Base-by-base conservation (phyloP, 208 protist species). In the Trypanosoma platydactyli region DNA sequence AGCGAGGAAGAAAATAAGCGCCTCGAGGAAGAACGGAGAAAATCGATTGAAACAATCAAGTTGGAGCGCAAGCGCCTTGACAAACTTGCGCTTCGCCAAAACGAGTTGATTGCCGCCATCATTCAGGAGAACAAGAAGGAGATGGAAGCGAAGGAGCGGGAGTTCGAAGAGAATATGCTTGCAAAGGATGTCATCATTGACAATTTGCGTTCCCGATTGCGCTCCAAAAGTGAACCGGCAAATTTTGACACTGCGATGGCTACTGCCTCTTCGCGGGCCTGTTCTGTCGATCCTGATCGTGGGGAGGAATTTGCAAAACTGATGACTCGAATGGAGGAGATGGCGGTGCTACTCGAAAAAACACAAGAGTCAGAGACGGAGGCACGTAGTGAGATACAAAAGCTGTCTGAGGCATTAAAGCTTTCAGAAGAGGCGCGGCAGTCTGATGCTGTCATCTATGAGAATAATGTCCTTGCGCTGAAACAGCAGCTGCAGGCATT, bases 111-210 rank as follows among this genome's bases (percentile, higher is more conserved):
- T 64, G 81, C 84, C 16, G 88, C 88, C 49, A 90, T 94, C 41
- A 77, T 89, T 13, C 84, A 91, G 40, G 88, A 91, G 53, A 90
- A 94, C 66, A 89, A 91, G 60, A 90, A 87, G 56, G 84, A 94
- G 72, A 90, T 84, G 76, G 84, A 94, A 64, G 84, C 84, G 20
- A 90, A 88, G 77, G 88, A 94, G 71, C 84, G 88, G 22, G 88
- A 90, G 80, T 83, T 84, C 69, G 83, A 88, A 13, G 88, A 94
- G 71, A 71, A 89, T 53, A 70, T 91, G 12, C 82, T 85, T 55
- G 69, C 77, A 51, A 94, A 94, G 64, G 83, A 89, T 59, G 88
- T 89, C 53, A 68, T 91, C 33, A 91, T 94, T 71, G 81, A 89
- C 55, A 89, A 86, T 62, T 69, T 92, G 56, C 86, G 86, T 55